A percentile compares a stretch with the other conserved stretches of the same genome.
phyloP scores from a whole-genome alignment of 495 filamentous ascomycete genomes.

The Neurospora sp. region DNA sequence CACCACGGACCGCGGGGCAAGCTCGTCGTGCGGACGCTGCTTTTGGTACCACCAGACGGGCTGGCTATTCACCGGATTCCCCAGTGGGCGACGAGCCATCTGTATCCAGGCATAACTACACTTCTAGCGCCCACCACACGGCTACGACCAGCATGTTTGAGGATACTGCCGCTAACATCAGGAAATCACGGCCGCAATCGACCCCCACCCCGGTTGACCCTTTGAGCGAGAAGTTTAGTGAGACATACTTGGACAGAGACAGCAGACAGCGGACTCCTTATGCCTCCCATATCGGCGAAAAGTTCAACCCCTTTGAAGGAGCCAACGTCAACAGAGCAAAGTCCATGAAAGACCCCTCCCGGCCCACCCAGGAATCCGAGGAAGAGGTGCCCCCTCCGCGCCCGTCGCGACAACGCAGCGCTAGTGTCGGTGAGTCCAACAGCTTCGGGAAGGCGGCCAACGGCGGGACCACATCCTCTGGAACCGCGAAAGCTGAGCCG shows the following conservation, averaged over 20 bases:
- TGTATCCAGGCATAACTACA: conserved; percentile 34
- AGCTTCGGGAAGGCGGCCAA: conserved; percentile 8
- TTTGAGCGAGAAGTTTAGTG: conserved; percentile 29
- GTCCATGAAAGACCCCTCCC: conserved; percentile 22
- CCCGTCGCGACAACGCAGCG: conserved; percentile 19
- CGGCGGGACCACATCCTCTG: conserved; percentile 2
- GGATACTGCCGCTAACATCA: conserved; percentile 25
- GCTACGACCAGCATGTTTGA: conserved; percentile 16
- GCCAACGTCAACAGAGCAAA: conserved; percentile 28
- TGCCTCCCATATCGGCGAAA: conserved; percentile 57
- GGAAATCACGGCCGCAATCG: conserved; percentile 12
- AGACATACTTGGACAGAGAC: conserved; percentile 36
- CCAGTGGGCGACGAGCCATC: conserved; percentile 35
- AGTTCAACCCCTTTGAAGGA: conserved; percentile 43
- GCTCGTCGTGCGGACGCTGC: conserved; percentile 33
- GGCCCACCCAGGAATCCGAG: conserved; percentile 2
- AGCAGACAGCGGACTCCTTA: conserved; percentile 59
- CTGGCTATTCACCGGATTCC: conserved; percentile 30
- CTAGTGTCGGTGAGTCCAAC: conserved; percentile 18
- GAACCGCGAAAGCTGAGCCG: background rate
- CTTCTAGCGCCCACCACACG: conserved; percentile 14
- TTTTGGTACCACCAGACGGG: conserved; percentile 28
- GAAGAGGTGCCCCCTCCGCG: conserved; percentile 5
- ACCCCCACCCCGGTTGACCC: conserved; percentile 24
- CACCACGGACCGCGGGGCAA: conserved; percentile 33